A percentile compares a stretch with the other conserved stretches of the same genome.
phyloP scores from a whole-genome alignment of 2,329 filamentous ascomycete species.

The Aspergillus pseudoterreus region DNA sequence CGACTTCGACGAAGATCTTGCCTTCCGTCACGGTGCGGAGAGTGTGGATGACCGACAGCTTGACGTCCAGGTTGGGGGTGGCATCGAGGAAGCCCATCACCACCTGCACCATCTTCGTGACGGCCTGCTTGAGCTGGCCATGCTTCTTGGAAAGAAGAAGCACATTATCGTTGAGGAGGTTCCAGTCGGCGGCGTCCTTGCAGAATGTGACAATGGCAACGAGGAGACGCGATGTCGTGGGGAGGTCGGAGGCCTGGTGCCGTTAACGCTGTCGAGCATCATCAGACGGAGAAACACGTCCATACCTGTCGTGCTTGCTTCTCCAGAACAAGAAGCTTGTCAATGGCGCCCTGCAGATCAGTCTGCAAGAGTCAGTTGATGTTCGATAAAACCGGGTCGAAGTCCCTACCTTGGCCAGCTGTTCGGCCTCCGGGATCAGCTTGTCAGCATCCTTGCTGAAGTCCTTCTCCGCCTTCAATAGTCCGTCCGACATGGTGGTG shows the following conservation, averaged over 20 bases:
- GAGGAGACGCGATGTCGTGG: constrained; percentile 86
- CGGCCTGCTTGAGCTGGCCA: constrained; percentile 98
- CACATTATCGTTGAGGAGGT: constrained; percentile 92
- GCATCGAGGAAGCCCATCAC: constrained; percentile 89
- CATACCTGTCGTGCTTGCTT: constrained; percentile 93
- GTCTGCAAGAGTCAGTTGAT: constrained; percentile 30
- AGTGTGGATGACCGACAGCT: constrained; percentile 91
- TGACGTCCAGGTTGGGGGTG: constrained; percentile 79
- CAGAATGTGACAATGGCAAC: constrained; percentile 88
- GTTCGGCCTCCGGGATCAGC: constrained; percentile 84
- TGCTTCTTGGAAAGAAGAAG: constrained; percentile 97
- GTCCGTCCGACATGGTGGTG: constrained; percentile 72
- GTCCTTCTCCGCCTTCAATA: constrained; percentile 96
- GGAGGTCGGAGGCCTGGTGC: constrained; percentile 81
- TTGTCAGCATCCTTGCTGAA: constrained; percentile 94
- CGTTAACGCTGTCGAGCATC: constrained; percentile 10
- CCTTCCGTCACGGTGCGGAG: constrained; percentile 95
- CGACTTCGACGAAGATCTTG: constrained; percentile 99
- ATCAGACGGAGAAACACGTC: constrained; percentile 14
- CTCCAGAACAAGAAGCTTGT: constrained; percentile 87
- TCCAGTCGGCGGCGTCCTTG: constrained; percentile 91
- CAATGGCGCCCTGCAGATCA: constrained; percentile 81
- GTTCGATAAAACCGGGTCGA: neutral
- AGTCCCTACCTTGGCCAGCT: constrained; percentile 72
- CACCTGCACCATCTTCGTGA: constrained; percentile 97